Conservation (phyloP, 768 basidiomycete species). For the Hericium rajendrae region DNA sequence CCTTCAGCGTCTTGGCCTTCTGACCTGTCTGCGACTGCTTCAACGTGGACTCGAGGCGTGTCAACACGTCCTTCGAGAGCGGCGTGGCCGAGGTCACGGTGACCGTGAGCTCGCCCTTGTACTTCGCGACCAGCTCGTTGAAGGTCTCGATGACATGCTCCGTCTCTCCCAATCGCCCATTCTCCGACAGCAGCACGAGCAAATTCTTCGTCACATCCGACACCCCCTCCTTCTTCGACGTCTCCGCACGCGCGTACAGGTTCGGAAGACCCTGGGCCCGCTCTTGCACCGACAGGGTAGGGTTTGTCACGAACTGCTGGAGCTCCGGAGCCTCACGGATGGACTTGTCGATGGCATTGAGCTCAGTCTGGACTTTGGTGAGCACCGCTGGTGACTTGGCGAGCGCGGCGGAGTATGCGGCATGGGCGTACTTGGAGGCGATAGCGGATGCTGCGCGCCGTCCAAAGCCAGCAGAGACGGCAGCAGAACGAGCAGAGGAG, state of each 20-base stretch:
- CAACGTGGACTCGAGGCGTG: slow-evolving; percentile 73
- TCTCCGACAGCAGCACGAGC: slow-evolving; percentile 82
- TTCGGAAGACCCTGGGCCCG: slow-evolving; percentile 56
- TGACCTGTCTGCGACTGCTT: slow-evolving; percentile 82
- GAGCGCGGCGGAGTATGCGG: slow-evolving; percentile 72
- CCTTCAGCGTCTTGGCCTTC: slow-evolving; percentile 79
- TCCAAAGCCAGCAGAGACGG: slow-evolving; percentile 39
- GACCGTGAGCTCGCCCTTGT: slow-evolving; percentile 91
- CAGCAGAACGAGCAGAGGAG: slow-evolving; percentile 42
- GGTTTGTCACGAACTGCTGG: slow-evolving; percentile 73
- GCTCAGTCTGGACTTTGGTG: slow-evolving; percentile 79
- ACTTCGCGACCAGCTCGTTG: slow-evolving; percentile 76
- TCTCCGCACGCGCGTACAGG: slow-evolving; percentile 62
- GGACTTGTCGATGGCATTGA: slow-evolving; percentile 57
- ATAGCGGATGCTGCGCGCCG: slow-evolving; percentile 70
- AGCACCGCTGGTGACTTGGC: slow-evolving; percentile 76
- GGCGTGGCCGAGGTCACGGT: slow-evolving; percentile 83
- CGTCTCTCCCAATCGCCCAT: slow-evolving; percentile 82
- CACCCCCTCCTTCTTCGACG: slow-evolving; percentile 61
- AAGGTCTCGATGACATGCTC: slow-evolving; percentile 85
- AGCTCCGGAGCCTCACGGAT: slow-evolving; percentile 61
- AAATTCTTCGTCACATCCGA: slow-evolving; percentile 90
- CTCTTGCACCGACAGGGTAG: slow-evolving; percentile 79
- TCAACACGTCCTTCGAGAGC: slow-evolving; percentile 65
- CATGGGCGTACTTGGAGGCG: slow-evolving; percentile 78